Conservation (phyloP, 768 basidiomycete species). For the Tricholoma terreum region DNA sequence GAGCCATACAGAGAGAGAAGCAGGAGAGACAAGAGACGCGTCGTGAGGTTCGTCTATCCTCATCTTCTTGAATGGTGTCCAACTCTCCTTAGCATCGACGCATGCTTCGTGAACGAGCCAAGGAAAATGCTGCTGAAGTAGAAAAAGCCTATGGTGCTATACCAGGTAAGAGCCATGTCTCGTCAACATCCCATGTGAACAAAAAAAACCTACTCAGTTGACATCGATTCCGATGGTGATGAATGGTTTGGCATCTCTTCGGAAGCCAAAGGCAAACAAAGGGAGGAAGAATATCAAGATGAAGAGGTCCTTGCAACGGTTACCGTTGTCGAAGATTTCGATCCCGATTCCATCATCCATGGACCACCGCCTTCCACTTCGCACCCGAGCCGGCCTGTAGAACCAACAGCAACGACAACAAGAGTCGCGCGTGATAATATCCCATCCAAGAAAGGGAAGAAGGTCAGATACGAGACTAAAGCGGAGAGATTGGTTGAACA, state of each 20-base stretch:
- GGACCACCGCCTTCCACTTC: slow-evolving; percentile 26
- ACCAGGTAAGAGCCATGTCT: slow-evolving; percentile 33
- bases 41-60: slow-evolving; percentile 58
- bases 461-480: slow-evolving; percentile 69
- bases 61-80: not conserved
- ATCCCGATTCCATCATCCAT: slow-evolving; percentile 60
- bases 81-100: slow-evolving; percentile 61
- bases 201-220: slow-evolving; percentile 21
- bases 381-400: not conserved
- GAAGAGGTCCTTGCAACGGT: slow-evolving; percentile 87
- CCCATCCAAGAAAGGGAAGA: slow-evolving; percentile 29
- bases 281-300: slow-evolving; percentile 74
- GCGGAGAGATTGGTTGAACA: slow-evolving; percentile 59
- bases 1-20: slow-evolving; percentile 75
- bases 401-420: not conserved
- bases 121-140: slow-evolving; percentile 71
- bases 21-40: slow-evolving; percentile 70
- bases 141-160: slow-evolving; percentile 68
- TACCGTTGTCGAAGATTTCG: slow-evolving; percentile 90
- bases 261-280: slow-evolving; percentile 33
- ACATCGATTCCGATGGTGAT: slow-evolving; percentile 40
- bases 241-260: slow-evolving; percentile 47
- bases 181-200: slow-evolving; percentile 12
- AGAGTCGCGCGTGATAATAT: slow-evolving; percentile 3
- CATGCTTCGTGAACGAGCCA: slow-evolving; percentile 72